Conservation (phyloP, 108 stramenopile genomes). For the Cyclotella distinguenda region DNA sequence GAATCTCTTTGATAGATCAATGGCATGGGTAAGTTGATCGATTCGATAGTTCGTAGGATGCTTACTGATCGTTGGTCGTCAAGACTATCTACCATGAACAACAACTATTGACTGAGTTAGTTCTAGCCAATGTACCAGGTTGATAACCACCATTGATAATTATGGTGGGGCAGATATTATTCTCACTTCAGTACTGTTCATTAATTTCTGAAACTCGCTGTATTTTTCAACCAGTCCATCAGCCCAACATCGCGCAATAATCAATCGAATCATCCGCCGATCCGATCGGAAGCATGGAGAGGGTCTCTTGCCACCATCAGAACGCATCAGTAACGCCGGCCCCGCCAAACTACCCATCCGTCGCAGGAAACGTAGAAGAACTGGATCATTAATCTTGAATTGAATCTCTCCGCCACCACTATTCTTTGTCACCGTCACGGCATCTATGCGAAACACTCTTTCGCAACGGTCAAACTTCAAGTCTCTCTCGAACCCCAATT, state of each 20-base stretch:
- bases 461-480: constrained; percentile 62
- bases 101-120: too few relatives aligned
- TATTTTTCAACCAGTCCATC: constrained; percentile 63
- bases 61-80: too few relatives aligned
- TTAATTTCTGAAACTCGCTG: neutral
- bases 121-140: too few relatives aligned
- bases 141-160: neutral
- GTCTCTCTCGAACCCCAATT: constrained; percentile 61
- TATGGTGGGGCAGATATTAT: neutral
- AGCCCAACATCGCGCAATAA: constrained; percentile 85
- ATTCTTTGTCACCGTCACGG: neutral
- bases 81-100: too few relatives aligned
- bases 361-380: constrained; percentile 42
- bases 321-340: constrained; percentile 67
- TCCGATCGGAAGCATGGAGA: constrained; percentile 74
- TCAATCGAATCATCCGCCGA: constrained; percentile 75
- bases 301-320: constrained; percentile 27
- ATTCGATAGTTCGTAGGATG: too few relatives aligned
- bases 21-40: too few relatives aligned
- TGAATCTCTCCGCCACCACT: constrained; percentile 17
- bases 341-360: constrained; percentile 66
- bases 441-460: constrained; percentile 62
- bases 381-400: constrained; percentile 33
- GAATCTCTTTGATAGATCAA: too few relatives aligned
- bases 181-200: neutral